These are phyloP conservation scores for Rickenella mellea DNA, from an alignment of 768 basidiomycete genomes.

Conservation along the genomic window DNA sequence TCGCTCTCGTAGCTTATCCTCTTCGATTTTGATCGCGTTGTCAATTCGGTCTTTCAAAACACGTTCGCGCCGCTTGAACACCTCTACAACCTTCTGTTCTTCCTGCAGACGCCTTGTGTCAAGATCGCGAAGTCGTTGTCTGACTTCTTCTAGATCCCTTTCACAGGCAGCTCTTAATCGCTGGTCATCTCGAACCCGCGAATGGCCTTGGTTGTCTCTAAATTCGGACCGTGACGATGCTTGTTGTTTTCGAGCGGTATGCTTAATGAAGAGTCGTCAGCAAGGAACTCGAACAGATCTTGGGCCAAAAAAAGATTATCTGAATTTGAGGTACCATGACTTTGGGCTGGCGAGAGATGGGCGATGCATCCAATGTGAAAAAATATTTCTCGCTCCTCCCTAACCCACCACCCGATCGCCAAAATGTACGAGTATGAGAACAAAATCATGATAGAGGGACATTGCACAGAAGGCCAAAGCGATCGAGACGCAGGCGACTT, in stretches of 20 bases:
- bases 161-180: slow-evolving; percentile 23
- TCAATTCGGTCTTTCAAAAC: slow-evolving; percentile 52
- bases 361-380: no score
- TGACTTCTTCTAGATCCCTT: slow-evolving; percentile 44
- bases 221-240: slow-evolving; percentile 13
- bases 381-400: no score
- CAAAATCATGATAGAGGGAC: background rate
- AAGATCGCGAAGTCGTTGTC: slow-evolving; percentile 31
- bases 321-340: no score
- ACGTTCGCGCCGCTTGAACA: slow-evolving; percentile 36
- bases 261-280: slow-evolving; percentile 15
- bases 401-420: no score
- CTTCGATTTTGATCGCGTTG: slow-evolving; percentile 49
- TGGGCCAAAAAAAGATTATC: no score
- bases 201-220: slow-evolving; percentile 24
- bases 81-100: slow-evolving; percentile 31
- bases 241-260: slow-evolving; percentile 26
- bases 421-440: slow-evolving; percentile 2
- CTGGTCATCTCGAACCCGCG: slow-evolving; percentile 8
- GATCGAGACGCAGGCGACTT: no score
- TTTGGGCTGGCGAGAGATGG: no score
- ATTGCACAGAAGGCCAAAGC: no score
- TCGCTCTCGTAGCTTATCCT: slow-evolving; percentile 42
- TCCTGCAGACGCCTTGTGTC: slow-evolving; percentile 35
- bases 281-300: background rate